Conservation (phyloP, 2,329 filamentous ascomycete genomes). For the Exophiala spinifera region DNA sequence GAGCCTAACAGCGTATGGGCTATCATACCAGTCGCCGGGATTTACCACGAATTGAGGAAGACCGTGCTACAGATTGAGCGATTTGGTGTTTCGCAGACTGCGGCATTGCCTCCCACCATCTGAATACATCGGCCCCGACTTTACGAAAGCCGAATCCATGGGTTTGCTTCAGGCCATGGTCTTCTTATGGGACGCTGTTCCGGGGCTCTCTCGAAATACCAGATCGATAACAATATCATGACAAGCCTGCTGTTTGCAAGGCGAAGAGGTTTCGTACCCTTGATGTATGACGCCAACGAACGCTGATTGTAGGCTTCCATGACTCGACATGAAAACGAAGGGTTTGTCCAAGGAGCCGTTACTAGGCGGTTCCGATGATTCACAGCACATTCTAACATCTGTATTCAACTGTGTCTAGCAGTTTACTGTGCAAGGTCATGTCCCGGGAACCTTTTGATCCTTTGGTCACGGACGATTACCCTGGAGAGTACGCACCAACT, state of each 20-base stretch:
- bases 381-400: slow-evolving; percentile 2
- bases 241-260: slow-evolving; percentile 20
- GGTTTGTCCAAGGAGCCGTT: slow-evolving; percentile 10
- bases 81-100: slow-evolving; percentile 16
- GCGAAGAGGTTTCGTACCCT: slow-evolving; percentile 14
- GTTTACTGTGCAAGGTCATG: slow-evolving; percentile 6
- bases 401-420: slow-evolving; percentile 4
- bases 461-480: slow-evolving; percentile 3
- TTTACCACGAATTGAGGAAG: background rate
- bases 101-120: background rate
- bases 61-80: slow-evolving; percentile 14
- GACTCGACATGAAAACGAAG: slow-evolving; percentile 22
- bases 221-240: slow-evolving; percentile 11
- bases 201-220: background rate
- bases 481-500: background rate
- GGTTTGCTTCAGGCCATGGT: background rate
- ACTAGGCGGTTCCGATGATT: slow-evolving; percentile 6
- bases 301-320: slow-evolving; percentile 19
- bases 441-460: slow-evolving; percentile 4
- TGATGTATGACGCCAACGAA: background rate
- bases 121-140: background rate
- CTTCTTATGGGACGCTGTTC: background rate
- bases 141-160: background rate
- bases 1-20: slow-evolving; percentile 1
- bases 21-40: background rate